Percentiles rank a stretch among this genome's conserved stretches.
Conservation (phyloP, 495 filamentous ascomycete genomes). For the Xylaria flabelliformis region DNA sequence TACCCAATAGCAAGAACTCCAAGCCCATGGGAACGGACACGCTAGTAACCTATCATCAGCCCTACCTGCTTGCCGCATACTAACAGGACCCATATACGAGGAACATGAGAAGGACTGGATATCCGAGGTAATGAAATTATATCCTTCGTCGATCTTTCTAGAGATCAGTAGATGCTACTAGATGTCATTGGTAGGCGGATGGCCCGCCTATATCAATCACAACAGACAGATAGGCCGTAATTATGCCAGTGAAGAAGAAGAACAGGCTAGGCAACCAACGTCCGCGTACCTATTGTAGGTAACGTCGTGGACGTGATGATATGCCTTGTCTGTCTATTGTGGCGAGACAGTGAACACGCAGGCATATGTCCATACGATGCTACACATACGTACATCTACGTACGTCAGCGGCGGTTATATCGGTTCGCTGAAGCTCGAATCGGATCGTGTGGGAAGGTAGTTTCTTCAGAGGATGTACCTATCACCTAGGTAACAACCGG, state of each 20-base stretch:
- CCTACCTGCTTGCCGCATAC: neutral
- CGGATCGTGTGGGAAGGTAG: neutral
- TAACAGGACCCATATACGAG: neutral
- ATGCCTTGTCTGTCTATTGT: conserved; percentile 1
- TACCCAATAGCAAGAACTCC: neutral
- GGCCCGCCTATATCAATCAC: neutral
- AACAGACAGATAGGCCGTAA: neutral
- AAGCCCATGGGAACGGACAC: neutral
- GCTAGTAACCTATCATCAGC: conserved; percentile 11
- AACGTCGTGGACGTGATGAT: conserved; percentile 5
- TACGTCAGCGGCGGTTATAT: neutral
- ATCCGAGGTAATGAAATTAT: neutral
- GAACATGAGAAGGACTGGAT: neutral
- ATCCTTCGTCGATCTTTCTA: neutral
- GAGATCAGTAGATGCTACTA: neutral
- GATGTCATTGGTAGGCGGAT: conserved; percentile 21
- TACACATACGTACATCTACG: neutral
- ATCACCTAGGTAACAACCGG: neutral
- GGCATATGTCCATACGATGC: neutral
- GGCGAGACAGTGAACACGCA: neutral
- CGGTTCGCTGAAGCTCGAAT: conserved; percentile 4
- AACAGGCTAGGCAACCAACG: neutral
- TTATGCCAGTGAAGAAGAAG: neutral
- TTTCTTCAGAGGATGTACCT: neutral
- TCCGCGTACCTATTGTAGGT: neutral